phyloP scores from a whole-genome alignment of 768 basidiomycete species.

The Pisolithus microcarpus region DNA sequence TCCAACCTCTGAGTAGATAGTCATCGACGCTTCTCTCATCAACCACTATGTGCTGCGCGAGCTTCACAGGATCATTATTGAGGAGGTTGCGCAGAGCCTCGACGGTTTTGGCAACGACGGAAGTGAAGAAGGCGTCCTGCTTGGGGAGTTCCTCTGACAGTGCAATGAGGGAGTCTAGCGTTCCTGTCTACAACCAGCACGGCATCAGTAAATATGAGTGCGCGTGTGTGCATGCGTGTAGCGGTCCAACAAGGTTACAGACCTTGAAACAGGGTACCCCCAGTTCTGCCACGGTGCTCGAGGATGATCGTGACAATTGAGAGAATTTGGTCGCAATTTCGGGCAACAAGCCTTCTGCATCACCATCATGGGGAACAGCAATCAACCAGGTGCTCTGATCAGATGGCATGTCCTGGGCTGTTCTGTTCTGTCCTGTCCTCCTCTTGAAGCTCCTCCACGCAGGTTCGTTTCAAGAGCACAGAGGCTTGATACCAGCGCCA shows the following conservation, averaged over 20 bases:
- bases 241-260: conserved; percentile 9
- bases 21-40: conserved; percentile 75
- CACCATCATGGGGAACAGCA: conserved; percentile 79
- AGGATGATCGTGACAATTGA: conserved; percentile 46
- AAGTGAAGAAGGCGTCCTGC: conserved; percentile 81
- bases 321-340: conserved; percentile 58
- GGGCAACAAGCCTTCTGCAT: conserved; percentile 66
- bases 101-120: conserved; percentile 84
- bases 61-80: conserved; percentile 77
- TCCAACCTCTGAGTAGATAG: conserved; percentile 77
- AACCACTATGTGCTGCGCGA: conserved; percentile 68
- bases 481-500: conserved; percentile 2
- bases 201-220: conserved; percentile 7
- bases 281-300: conserved; percentile 53
- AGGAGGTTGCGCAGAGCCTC: conserved; percentile 88
- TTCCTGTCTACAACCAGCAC: conserved; percentile 64
- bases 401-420: conserved; percentile 78
- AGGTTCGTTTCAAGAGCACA: not conserved
- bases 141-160: conserved; percentile 93
- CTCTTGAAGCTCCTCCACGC: too few relatives aligned
- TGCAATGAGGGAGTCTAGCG: conserved; percentile 79
- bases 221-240: not conserved
- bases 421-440: too few relatives aligned
- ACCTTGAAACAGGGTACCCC: conserved; percentile 90
- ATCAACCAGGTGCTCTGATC: conserved; percentile 95